Evolutionary conservation across 2,329 filamentous ascomycete genomes (phyloP), one percentile per base, ranked within the genome.

Genomic region (Cladorrhinum sp.): DNA sequence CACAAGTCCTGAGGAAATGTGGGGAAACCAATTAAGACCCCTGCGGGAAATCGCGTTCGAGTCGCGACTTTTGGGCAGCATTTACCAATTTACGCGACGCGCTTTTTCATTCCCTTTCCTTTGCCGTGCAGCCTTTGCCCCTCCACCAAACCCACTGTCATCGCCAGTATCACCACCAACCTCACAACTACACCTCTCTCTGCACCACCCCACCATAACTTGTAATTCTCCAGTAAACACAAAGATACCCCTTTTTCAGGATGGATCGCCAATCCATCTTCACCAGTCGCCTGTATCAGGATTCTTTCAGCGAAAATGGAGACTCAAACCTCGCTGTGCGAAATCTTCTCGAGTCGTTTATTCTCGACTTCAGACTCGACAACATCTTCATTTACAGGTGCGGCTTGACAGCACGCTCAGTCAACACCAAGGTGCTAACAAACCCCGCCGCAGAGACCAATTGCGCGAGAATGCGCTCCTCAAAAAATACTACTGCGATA

Each of bases 351-450:
- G 87, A 95, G 71, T 88, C 92, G 63, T 99, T 99, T 74, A 88
- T 99, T 66, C 85, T 98, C 60, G 91, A 93, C 68, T 99, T 97
- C 73, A 87, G 93, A 71, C 85, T 98, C 48, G 93, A 97, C 76
- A 96, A 96, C 76, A 85, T 88, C 71, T 98, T 96, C 77, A 87
- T 97, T 70, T 99, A 98, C 83, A 86, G 92, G 92, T 93, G 75
- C 1, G 60, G 36, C 6, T 38, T 32, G 4, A 16, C 12, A n/a
- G 6, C 16, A 18, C 27, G 36, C 45, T 9, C 9, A 1, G 22
- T 8, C 1, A 41, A 36, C 32, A 4, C 12, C 5, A 2, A 23
- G 13, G 1, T 32, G 2, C n/a, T 4, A 22, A 38, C 73, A 80
- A 62, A 4, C 10, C 6, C 51, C 9, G 8, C 5, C 52, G 2